Percentiles rank a stretch among this genome's conserved stretches.
Conservation (phyloP, 257 asterid species). For the Petrea volubilis region DNA sequence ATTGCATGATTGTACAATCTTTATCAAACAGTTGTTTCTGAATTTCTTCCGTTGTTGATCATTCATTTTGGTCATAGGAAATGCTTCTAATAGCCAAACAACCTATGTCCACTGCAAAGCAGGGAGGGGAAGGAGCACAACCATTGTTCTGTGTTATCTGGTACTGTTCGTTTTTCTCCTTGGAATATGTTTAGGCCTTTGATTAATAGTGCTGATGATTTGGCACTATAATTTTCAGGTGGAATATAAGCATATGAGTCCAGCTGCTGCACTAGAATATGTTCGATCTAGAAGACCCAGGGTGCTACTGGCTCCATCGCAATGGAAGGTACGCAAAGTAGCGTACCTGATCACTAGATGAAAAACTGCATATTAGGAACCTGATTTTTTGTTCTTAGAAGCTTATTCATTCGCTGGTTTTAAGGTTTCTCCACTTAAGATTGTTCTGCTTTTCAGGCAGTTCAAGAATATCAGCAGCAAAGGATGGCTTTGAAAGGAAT, state of each 20-base stretch:
- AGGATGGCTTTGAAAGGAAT: conserved; percentile 39
- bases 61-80: conserved; percentile 45
- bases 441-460: conserved; percentile 60
- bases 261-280: conserved; percentile 72
- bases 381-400: background rate
- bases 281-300: conserved; percentile 89
- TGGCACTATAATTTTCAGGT: conserved; percentile 51
- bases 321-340: conserved; percentile 68
- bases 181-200: background rate
- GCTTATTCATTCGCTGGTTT: background rate
- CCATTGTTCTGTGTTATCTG: conserved; percentile 90
- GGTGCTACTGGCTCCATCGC: conserved; percentile 81
- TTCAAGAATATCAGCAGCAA: conserved; percentile 71
- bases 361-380: background rate
- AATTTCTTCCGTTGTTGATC: background rate
- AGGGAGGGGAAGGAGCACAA: conserved; percentile 97
- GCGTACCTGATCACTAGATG: background rate
- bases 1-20: background rate
- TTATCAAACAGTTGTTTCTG: background rate
- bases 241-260: conserved; percentile 82
- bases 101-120: conserved; percentile 96
- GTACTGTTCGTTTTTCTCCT: conserved; percentile 29
- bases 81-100: conserved; percentile 59
- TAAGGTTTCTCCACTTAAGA: background rate
- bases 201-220: background rate